phyloP scores from a whole-genome alignment of 2,329 filamentous ascomycete species.

The Achaetomium macrosporum region DNA sequence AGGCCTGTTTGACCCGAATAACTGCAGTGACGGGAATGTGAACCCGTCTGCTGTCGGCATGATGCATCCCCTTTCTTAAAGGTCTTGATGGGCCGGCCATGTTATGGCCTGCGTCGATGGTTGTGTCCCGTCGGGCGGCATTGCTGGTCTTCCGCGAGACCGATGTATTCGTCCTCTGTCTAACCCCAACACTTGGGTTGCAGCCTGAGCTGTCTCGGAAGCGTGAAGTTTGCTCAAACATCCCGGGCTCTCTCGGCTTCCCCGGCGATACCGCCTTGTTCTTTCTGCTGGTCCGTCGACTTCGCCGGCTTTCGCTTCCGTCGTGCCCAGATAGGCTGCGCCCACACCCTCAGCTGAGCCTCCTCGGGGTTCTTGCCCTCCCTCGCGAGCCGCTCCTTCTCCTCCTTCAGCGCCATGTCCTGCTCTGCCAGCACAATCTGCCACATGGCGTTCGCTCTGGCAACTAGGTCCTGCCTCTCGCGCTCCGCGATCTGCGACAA shows the following conservation, averaged over 20 bases:
- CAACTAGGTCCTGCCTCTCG: slow-evolving; percentile 35
- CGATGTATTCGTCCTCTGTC: too few species aligned
- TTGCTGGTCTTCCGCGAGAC: too few species aligned
- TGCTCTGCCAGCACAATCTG: slow-evolving; percentile 37
- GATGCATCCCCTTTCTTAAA: too few species aligned
- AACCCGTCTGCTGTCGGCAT: too few species aligned
- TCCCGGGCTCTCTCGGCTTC: not conserved
- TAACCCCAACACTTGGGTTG: not conserved
- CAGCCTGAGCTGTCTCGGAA: not conserved
- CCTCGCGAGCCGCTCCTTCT: slow-evolving; percentile 22
- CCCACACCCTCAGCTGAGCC: slow-evolving; percentile 7
- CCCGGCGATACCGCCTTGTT: too few species aligned
- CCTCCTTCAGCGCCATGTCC: slow-evolving; percentile 28
- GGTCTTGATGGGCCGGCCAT: too few species aligned
- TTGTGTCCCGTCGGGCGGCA: too few species aligned
- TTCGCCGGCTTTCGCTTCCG: not conserved
- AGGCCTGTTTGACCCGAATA: too few species aligned
- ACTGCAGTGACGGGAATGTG: too few species aligned
- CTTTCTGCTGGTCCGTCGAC: too few species aligned
- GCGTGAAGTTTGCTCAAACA: not conserved
- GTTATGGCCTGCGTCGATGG: too few species aligned
- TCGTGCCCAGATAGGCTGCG: not conserved
- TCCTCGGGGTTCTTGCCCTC: slow-evolving; percentile 21
- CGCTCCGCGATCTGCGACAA: slow-evolving; percentile 22
- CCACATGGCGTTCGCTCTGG: slow-evolving; percentile 37